Conservation (phyloP, 768 basidiomycete genomes). For the Podaxis pistillaris region DNA sequence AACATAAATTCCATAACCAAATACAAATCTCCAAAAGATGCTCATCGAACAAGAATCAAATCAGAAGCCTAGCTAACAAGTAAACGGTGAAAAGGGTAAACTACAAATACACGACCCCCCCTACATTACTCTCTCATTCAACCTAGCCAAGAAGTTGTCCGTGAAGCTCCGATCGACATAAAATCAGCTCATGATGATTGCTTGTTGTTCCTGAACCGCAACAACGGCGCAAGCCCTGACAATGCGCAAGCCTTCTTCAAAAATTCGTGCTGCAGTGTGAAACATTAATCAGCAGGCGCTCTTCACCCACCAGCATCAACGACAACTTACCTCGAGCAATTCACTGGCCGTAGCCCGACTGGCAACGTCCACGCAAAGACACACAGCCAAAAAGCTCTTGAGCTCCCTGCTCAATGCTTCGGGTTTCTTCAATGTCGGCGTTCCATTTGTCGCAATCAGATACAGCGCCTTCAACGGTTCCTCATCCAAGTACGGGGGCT, state of each 20-base stretch:
- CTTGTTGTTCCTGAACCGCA: constrained; percentile 76
- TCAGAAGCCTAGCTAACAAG: not conserved
- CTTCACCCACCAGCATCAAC: constrained; percentile 1
- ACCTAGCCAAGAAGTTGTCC: not conserved
- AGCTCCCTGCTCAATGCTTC: constrained; percentile 89
- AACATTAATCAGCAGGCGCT: constrained; percentile 11
- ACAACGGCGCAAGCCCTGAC: constrained; percentile 79
- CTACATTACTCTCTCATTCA: not conserved
- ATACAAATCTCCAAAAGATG: not conserved
- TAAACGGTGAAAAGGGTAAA: not conserved
- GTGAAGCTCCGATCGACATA: not conserved
- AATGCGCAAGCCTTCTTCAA: constrained; percentile 84
- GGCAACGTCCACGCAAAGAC: constrained; percentile 93
- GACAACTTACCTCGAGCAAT: constrained; percentile 67
- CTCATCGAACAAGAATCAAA: not conserved
- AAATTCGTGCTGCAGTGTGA: constrained; percentile 78
- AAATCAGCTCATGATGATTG: constrained; percentile 38
- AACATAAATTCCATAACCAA: not conserved
- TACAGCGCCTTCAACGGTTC: constrained; percentile 94
- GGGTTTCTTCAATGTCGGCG: constrained; percentile 95
- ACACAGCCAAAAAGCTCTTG: constrained; percentile 97
- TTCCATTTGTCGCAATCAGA: constrained; percentile 96
- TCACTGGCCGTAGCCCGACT: constrained; percentile 90
- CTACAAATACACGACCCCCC: constrained; percentile 3
- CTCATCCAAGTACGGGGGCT: constrained; percentile 94